Base-by-base conservation (phyloP, 352 stramenopile species). In the Phytophthora crassamura region DNA sequence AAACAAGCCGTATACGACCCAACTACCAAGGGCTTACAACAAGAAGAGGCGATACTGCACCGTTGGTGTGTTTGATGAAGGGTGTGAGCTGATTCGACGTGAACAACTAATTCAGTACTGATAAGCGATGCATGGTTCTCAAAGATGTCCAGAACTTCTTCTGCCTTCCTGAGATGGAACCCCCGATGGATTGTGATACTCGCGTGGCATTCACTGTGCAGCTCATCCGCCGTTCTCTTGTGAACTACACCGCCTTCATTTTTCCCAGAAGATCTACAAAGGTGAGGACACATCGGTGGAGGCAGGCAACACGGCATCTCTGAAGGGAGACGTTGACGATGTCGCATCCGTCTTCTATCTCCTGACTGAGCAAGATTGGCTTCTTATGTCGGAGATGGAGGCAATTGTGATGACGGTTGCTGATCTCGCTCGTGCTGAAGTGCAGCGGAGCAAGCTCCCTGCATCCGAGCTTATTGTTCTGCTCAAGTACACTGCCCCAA, bases 81-180 rank as follows among this genome's bases (percentile, higher is more conserved):
- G 14, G n/a, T 1, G 32, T 41, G 32, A 30, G 41, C 7, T 6
- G 12, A 16, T 16, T 54, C 6, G n/a, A n/a, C n/a, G n/a, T n/a
- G n/a, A 59, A 59, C 51, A 50, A 59, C 5, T 59, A 50, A 10
- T 59, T 59, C 10, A 50, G 15, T 4, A 30, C 38, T 2, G 15
- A 18, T 10, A 25, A 50, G 39, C 51, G 51, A n/a, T 32, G 15
- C 8, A 38, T 32, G 8, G 34, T 42, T n/a, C 28, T 46, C 4
- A 9, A 40, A 32, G 15, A 48, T 2, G 22, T 55, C 1, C 50
- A 58, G 12, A 1, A 38, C 7, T 50, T 41, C 10, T 50, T 33
- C n/a, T 28, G 50, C 7, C 30, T 42, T 5, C 39, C 39, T 2
- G 42, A 20, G 14, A 10, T 59, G 18, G 14, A 1, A 12, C 7